Percentiles rank a stretch among this genome's conserved stretches.
Conservation (phyloP, 2,329 filamentous ascomycete genomes). For the Pseudocercospora musae region DNA sequence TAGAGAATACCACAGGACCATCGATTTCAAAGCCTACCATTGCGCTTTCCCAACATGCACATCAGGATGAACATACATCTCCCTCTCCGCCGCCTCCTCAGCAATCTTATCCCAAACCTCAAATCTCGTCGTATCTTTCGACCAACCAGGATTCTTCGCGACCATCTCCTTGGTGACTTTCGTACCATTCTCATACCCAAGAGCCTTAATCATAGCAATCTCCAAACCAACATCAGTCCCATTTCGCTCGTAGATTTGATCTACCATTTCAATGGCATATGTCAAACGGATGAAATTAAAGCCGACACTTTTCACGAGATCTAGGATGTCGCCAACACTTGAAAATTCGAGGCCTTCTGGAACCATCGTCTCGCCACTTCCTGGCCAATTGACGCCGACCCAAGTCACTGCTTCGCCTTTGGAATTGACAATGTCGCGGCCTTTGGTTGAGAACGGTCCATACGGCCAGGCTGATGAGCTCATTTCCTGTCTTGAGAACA, state of each 20-base stretch:
- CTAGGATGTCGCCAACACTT: slow-evolving; percentile 29
- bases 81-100: slow-evolving; percentile 33
- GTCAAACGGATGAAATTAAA: slow-evolving; percentile 39
- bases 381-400: slow-evolving; percentile 36
- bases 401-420: slow-evolving; percentile 30
- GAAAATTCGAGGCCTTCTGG: slow-evolving; percentile 36
- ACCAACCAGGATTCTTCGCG: slow-evolving; percentile 38
- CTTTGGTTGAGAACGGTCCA: slow-evolving; percentile 37
- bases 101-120: slow-evolving; percentile 36
- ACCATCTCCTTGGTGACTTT: slow-evolving; percentile 39
- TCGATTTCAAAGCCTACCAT: slow-evolving; percentile 40
- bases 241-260: slow-evolving; percentile 42
- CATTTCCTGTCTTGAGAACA: slow-evolving; percentile 7
- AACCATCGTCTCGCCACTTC: slow-evolving; percentile 34
- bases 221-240: slow-evolving; percentile 40
- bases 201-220: slow-evolving; percentile 39
- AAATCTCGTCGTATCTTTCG: slow-evolving; percentile 39
- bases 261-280: slow-evolving; percentile 43
- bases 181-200: slow-evolving; percentile 42
- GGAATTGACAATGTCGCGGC: slow-evolving; percentile 24
- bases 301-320: slow-evolving; percentile 32
- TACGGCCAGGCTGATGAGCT: slow-evolving; percentile 24
- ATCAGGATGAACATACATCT: slow-evolving; percentile 59
- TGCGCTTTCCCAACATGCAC: slow-evolving; percentile 59
- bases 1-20: background rate